These are phyloP conservation scores for Cladophialophora bantiana DNA, from an alignment of 2,329 filamentous ascomycete genomes.

Conservation along the genomic window DNA sequence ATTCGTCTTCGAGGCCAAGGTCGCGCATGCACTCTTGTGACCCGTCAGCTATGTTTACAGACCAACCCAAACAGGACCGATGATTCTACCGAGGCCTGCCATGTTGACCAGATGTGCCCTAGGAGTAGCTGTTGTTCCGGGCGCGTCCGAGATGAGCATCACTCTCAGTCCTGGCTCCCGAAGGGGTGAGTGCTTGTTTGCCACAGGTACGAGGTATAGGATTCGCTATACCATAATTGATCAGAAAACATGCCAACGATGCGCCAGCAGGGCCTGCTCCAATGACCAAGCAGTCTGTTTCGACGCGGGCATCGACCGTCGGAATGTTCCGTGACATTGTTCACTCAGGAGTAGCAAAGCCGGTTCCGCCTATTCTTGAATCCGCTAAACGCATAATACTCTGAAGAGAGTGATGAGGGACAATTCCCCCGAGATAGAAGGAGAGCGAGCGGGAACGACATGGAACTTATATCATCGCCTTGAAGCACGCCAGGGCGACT, in stretches of 20 bases:
- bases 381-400: not conserved
- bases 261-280: conserved; percentile 63
- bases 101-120: conserved; percentile 37
- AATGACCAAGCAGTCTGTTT: conserved; percentile 59
- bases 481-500: not conserved
- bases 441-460: not conserved
- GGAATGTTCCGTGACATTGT: conserved; percentile 12
- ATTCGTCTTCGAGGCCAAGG: conserved; percentile 51
- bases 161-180: conserved; percentile 25
- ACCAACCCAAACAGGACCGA: not conserved
- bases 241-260: conserved; percentile 61
- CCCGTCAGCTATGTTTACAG: not conserved
- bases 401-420: not conserved
- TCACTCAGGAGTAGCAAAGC: not conserved
- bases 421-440: not conserved
- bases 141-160: conserved; percentile 24
- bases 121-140: conserved; percentile 32
- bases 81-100: conserved; percentile 37
- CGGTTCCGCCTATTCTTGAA: not conserved
- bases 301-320: conserved; percentile 33
- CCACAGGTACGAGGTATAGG: not conserved
- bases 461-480: not conserved
- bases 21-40: conserved; percentile 51
- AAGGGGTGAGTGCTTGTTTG: not conserved
- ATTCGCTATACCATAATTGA: conserved; percentile 51